Conservation (phyloP, 2,329 filamentous ascomycete species). For the Trichoderma simmonsii region DNA sequence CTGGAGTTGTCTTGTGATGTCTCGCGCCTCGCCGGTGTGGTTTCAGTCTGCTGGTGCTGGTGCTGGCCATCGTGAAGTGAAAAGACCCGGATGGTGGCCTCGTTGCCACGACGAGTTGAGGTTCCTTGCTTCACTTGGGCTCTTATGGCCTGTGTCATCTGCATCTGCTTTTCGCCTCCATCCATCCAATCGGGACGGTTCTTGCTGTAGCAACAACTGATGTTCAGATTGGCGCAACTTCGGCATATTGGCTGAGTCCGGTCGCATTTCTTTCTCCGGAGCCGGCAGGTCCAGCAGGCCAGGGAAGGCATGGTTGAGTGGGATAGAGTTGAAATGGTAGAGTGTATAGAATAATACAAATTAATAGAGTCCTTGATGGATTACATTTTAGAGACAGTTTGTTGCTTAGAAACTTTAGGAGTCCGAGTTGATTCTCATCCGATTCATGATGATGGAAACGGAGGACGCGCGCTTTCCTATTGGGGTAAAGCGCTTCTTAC, state of each 20-base stretch:
- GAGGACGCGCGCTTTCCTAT: neutral
- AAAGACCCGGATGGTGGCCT: neutral
- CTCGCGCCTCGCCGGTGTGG: neutral
- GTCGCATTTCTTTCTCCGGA: constrained; percentile 56
- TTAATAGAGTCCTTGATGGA: neutral
- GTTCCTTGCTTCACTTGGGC: constrained; percentile 26
- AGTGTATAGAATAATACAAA: neutral
- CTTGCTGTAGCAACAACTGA: constrained; percentile 47
- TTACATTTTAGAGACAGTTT: neutral
- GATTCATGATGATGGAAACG: neutral
- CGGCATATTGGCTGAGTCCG: constrained; percentile 43
- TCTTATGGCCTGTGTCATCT: constrained; percentile 26
- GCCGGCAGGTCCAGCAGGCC: constrained; percentile 50
- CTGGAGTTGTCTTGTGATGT: neutral
- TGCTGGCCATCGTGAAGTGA: neutral
- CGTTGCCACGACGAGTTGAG: constrained; percentile 32
- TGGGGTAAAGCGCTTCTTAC: neutral
- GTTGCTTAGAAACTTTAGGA: neutral
- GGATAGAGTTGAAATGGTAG: neutral
- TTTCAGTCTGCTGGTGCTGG: neutral
- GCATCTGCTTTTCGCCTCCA: constrained; percentile 26
- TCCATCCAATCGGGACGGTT: constrained; percentile 50
- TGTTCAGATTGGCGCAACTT: constrained; percentile 42
- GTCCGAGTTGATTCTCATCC: neutral
- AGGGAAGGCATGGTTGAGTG: neutral